These are phyloP conservation scores for Acer campestre DNA, from an alignment of 345 rosid genomes.

Conservation along the genomic window DNA sequence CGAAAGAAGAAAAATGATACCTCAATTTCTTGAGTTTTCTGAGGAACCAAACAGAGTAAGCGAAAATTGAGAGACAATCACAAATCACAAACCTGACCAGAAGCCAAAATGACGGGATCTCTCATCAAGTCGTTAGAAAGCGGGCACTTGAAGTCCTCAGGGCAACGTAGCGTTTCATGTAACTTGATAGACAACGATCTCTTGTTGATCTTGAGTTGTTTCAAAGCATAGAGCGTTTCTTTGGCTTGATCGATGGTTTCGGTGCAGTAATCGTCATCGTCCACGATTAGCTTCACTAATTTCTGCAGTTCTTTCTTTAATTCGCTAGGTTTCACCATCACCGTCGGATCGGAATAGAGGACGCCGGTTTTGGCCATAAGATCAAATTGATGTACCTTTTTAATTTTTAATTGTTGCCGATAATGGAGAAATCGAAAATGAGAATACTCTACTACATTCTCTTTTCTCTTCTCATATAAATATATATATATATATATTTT, in stretches of 20 bases:
- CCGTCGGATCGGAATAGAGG: slow-evolving; percentile 66
- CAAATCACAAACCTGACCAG: slow-evolving; percentile 66
- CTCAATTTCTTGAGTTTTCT: too few relatives aligned
- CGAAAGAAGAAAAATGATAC: too few relatives aligned
- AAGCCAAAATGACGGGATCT: slow-evolving; percentile 88
- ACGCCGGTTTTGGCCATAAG: slow-evolving; percentile 69
- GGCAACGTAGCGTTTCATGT: slow-evolving; percentile 52
- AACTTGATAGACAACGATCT: slow-evolving; percentile 52
- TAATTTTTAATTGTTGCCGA: background rate
- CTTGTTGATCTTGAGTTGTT: slow-evolving; percentile 54
- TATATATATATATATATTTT: background rate
- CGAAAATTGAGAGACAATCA: background rate
- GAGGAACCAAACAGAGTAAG: background rate
- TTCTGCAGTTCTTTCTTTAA: slow-evolving; percentile 72
- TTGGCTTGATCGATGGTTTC: slow-evolving; percentile 70
- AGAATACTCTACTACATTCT: slow-evolving; percentile 27
- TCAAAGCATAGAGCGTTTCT: slow-evolving; percentile 56
- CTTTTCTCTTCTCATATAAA: background rate
- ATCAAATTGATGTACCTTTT: background rate
- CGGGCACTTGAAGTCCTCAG: slow-evolving; percentile 85
- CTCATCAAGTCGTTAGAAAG: slow-evolving; percentile 85
- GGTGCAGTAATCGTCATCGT: slow-evolving; percentile 57
- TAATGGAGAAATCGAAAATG: slow-evolving; percentile 9
- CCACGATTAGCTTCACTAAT: slow-evolving; percentile 62
- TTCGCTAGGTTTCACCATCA: slow-evolving; percentile 57